Conservation (phyloP, 2,329 filamentous ascomycete genomes). For the Colletotrichum caudatum region DNA sequence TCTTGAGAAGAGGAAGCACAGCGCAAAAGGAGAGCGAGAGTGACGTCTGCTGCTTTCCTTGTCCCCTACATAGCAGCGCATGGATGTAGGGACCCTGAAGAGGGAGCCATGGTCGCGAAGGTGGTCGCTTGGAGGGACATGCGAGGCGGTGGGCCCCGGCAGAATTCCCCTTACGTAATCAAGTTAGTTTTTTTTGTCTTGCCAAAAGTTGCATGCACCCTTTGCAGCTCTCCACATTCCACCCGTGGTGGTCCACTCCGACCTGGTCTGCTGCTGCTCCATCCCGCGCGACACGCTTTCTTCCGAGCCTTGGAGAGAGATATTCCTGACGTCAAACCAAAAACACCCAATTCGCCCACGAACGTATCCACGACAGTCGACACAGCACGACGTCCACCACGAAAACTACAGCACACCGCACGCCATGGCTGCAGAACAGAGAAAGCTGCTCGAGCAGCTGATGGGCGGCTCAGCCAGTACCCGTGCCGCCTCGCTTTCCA, state of each 20-base stretch:
- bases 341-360: conserved; percentile 2
- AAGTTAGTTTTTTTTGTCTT: neutral
- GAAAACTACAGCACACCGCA: neutral
- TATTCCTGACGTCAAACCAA: neutral
- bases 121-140: conserved; percentile 20
- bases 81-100: conserved; percentile 1
- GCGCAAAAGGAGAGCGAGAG: conserved; percentile 26
- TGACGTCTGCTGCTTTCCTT: conserved; percentile 40
- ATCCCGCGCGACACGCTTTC: conserved; percentile 36
- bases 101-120: conserved; percentile 35
- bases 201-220: conserved; percentile 3
- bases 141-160: conserved; percentile 39
- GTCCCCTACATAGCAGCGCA: conserved; percentile 35
- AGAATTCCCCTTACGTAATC: conserved; percentile 38
- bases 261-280: neutral
- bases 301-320: conserved; percentile 12
- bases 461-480: conserved; percentile 82
- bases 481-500: conserved; percentile 83
- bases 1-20: conserved; percentile 42
- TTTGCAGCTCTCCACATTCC: conserved; percentile 37
- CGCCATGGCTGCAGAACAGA: conserved; percentile 93
- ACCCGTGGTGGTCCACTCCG: conserved; percentile 19
- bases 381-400: conserved; percentile 19
- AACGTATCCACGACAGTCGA: neutral
- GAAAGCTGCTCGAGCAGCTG: conserved; percentile 98